Conservation (phyloP, 2,329 filamentous ascomycete genomes). For the Claviceps sp. region DNA sequence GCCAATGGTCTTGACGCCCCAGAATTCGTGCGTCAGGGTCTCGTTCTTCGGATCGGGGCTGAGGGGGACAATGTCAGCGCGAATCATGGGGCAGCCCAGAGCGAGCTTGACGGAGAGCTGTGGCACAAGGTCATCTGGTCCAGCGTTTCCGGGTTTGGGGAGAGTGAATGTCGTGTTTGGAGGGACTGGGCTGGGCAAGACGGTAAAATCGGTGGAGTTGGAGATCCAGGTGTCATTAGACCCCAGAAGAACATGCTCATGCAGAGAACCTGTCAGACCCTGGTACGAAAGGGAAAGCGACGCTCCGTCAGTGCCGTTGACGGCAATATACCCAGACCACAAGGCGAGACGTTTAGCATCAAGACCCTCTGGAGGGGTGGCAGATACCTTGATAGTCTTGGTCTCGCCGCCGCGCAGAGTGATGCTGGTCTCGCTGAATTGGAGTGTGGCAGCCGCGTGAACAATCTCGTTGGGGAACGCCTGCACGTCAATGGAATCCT, state of each 20-base stretch:
- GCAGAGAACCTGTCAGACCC: too few relatives aligned
- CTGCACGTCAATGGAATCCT: conserved; percentile 21
- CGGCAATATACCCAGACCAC: background rate
- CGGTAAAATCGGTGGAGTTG: too few relatives aligned
- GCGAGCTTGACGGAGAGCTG: conserved; percentile 26
- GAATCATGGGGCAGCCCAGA: conserved; percentile 31
- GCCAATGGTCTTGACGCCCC: conserved; percentile 29
- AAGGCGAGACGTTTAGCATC: conserved; percentile 5
- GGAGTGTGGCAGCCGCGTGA: conserved; percentile 24
- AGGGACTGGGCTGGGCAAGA: too few relatives aligned
- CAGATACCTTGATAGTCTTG: conserved; percentile 4
- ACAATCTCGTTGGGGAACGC: conserved; percentile 32
- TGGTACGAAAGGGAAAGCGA: too few relatives aligned
- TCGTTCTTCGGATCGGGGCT: conserved; percentile 9
- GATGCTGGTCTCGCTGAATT: conserved; percentile 5
- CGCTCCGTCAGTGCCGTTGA: too few relatives aligned
- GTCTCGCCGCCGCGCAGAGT: conserved; percentile 2
- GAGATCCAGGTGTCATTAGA: too few relatives aligned
- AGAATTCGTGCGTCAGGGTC: conserved; percentile 14
- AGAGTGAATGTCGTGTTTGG: conserved; percentile 24
- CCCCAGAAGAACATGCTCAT: too few relatives aligned
- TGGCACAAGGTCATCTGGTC: conserved; percentile 21
- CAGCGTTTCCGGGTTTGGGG: conserved; percentile 24
- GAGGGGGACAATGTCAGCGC: conserved; percentile 30
- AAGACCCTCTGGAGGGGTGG: conserved; percentile 1